Evolutionary conservation across 2,329 filamentous ascomycete species (phyloP).

Genomic region (Daldinia sp.): DNA sequence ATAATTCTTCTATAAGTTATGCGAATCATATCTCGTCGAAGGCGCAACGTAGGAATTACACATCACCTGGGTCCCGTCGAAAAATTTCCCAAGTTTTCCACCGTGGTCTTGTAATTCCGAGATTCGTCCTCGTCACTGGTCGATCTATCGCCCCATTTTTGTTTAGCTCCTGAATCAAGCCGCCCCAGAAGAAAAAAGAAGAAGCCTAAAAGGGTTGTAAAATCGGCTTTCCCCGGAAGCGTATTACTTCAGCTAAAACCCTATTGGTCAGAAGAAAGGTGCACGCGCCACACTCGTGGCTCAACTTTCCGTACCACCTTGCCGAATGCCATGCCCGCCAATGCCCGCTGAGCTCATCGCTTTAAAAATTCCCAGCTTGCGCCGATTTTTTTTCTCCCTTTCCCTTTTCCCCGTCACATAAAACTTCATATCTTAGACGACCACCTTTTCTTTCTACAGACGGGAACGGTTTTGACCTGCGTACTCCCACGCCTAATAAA

Average conservation of each 20-base stretch:
- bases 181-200: slow-evolving; percentile 2
- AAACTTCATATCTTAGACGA: slow-evolving; percentile 32
- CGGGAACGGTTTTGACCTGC: slow-evolving; percentile 17
- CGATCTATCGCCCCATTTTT: slow-evolving; percentile 17
- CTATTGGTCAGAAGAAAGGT: slow-evolving; percentile 55
- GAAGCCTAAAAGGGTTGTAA: slow-evolving; percentile 12
- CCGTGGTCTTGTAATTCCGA: slow-evolving; percentile 25
- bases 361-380: slow-evolving; percentile 46
- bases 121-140: slow-evolving; percentile 32
- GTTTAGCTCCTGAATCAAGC: slow-evolving; percentile 5
- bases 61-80: slow-evolving; percentile 27
- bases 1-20: no score
- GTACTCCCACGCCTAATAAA: slow-evolving; percentile 43
- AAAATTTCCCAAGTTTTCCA: slow-evolving; percentile 32
- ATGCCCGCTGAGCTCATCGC: slow-evolving; percentile 50
- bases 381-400: slow-evolving; percentile 47
- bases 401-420: slow-evolving; percentile 14
- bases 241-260: slow-evolving; percentile 47
- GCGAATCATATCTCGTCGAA: not conserved
- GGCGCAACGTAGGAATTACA: not conserved
- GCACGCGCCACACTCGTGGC: slow-evolving; percentile 53
- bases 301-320: slow-evolving; percentile 41
- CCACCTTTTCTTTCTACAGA: slow-evolving; percentile 24
- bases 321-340: slow-evolving; percentile 31
- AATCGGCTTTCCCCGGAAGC: slow-evolving; percentile 47